Evolutionary conservation across 805 yeast genomes (phyloP).

Genomic region (Candida golubevii): DNA sequence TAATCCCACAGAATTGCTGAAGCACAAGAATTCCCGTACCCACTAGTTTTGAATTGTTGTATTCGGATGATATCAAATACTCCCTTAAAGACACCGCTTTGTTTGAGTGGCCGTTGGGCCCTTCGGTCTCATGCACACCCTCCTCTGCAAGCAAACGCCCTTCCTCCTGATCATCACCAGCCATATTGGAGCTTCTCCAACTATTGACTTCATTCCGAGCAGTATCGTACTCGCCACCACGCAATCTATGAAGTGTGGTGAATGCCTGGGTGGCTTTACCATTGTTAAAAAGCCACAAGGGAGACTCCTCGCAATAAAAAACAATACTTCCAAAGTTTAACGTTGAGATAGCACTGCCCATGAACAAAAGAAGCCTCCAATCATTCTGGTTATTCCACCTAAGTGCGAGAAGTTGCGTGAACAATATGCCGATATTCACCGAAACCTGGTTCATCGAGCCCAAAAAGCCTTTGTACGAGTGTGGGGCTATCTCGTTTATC

Average conservation of each 20-base stretch:
- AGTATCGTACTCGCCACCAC: conserved; percentile 36
- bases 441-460: conserved; percentile 90
- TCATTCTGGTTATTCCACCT: conserved; percentile 55
- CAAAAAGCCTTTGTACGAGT: conserved; percentile 61
- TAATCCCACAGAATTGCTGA: conserved; percentile 92
- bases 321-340: conserved; percentile 40
- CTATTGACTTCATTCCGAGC: conserved; percentile 35
- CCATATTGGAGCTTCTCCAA: conserved; percentile 21
- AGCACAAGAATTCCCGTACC: conserved; percentile 72
- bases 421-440: conserved; percentile 77
- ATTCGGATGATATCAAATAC: conserved; percentile 51
- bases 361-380: conserved; percentile 72
- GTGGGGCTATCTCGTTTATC: conserved; percentile 77
- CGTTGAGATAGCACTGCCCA: conserved; percentile 54
- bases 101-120: too few relatives aligned
- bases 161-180: conserved; percentile 11
- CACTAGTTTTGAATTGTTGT: conserved; percentile 54
- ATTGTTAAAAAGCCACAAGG: conserved; percentile 67
- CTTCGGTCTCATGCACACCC: conserved; percentile 9
- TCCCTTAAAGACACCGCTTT: conserved; percentile 23
- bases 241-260: conserved; percentile 29
- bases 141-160: conserved; percentile 17
- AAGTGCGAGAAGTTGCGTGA: conserved; percentile 74
- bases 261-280: conserved; percentile 43
- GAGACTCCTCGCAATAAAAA: conserved; percentile 63